Conservation (phyloP, 2,329 filamentous ascomycete species). For the Endoconidiophora laricicola region DNA sequence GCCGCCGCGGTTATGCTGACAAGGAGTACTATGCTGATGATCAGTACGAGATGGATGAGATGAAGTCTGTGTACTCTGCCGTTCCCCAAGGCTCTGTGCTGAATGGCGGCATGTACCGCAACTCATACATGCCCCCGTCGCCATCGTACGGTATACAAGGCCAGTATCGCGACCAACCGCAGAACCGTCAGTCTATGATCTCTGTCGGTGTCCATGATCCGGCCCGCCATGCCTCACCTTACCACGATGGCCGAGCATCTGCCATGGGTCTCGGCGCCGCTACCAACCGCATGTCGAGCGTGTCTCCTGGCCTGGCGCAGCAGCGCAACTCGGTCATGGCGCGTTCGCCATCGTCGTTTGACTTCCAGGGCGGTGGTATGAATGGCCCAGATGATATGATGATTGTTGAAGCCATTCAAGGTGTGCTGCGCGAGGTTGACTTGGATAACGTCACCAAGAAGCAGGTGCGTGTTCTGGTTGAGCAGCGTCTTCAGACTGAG, state of each 20-base stretch:
- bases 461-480: conserved; percentile 77
- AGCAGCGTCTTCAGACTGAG: conserved; percentile 84
- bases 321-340: conserved; percentile 25
- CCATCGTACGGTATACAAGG: conserved; percentile 48
- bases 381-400: conserved; percentile 57
- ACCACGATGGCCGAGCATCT: conserved; percentile 44
- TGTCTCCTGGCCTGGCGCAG: conserved; percentile 28
- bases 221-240: conserved; percentile 37
- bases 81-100: conserved; percentile 77
- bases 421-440: conserved; percentile 73
- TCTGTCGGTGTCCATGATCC: conserved; percentile 40
- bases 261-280: conserved; percentile 40
- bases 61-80: conserved; percentile 90
- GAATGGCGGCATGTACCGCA: conserved; percentile 39
- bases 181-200: conserved; percentile 53
- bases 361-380: conserved; percentile 40
- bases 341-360: conserved; percentile 37
- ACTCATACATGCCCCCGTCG: conserved; percentile 68
- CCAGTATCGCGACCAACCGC: conserved; percentile 31
- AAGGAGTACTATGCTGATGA: conserved; percentile 57
- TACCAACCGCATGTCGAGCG: conserved; percentile 30
- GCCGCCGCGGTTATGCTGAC: conserved; percentile 62
- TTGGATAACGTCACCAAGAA: conserved; percentile 98
- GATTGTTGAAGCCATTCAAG: conserved; percentile 72
- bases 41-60: conserved; percentile 92